These are phyloP conservation scores for Vanderwaltozyma yarrowii DNA, from an alignment of 805 yeast genomes.

Conservation along the genomic window DNA sequence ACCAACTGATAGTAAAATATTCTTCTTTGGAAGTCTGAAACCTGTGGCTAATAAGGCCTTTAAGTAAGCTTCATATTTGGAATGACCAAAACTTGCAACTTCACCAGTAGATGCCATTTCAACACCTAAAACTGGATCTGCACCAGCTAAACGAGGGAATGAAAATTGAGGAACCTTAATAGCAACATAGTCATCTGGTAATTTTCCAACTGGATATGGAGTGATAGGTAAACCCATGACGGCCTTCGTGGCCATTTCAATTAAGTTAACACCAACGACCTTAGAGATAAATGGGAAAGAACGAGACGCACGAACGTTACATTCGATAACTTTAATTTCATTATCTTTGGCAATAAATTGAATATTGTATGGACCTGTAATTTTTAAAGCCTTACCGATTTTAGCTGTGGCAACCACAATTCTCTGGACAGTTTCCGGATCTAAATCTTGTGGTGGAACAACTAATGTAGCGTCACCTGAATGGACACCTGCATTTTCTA, in stretches of 20 bases:
- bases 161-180: constrained; percentile 96
- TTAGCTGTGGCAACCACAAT: constrained; percentile 94
- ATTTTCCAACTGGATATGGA: constrained; percentile 81
- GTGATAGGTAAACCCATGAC: constrained; percentile 78
- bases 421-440: constrained; percentile 80
- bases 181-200: constrained; percentile 92
- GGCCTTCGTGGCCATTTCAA: constrained; percentile 95
- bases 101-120: constrained; percentile 99
- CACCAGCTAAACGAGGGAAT: constrained; percentile 93
- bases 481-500: constrained; percentile 98
- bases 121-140: constrained; percentile 95
- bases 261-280: constrained; percentile 92
- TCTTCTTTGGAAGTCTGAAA: constrained; percentile 88
- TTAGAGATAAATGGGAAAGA: constrained; percentile 98
- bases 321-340: constrained; percentile 94
- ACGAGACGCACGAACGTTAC: constrained; percentile 98
- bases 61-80: constrained; percentile 94
- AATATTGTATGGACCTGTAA: constrained; percentile 95
- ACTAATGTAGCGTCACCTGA: constrained; percentile 98
- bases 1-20: constrained; percentile 88
- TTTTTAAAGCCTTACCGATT: constrained; percentile 88
- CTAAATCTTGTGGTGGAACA: constrained; percentile 94
- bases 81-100: constrained; percentile 93
- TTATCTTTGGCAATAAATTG: constrained; percentile 94
- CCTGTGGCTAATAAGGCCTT: constrained; percentile 94